These are phyloP conservation scores for Silene vulgaris DNA, from an alignment of 179 eudicot genomes.

Conservation along the genomic window DNA sequence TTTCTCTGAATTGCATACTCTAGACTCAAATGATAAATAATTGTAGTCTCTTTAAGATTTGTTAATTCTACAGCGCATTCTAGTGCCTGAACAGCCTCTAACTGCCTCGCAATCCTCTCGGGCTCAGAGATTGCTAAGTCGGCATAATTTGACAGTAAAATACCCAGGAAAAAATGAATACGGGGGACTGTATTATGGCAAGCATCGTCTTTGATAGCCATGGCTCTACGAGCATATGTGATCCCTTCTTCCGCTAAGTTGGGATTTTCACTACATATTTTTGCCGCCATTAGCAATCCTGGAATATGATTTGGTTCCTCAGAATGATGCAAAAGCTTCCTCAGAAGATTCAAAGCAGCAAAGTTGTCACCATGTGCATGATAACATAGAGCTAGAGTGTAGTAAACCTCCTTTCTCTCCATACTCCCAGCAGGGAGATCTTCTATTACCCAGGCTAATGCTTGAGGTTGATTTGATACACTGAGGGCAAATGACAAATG, in stretches of 20 bases:
- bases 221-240: conserved; percentile 55
- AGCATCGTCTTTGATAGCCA: conserved; percentile 42
- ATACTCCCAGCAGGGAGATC: conserved; percentile 68
- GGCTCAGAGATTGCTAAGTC: conserved; percentile 42
- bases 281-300: conserved; percentile 61
- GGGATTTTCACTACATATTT: conserved; percentile 53
- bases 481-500: conserved; percentile 79
- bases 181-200: conserved; percentile 49
- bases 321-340: conserved; percentile 43
- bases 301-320: conserved; percentile 47
- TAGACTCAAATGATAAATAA: conserved; percentile 57
- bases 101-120: conserved; percentile 49
- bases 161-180: conserved; percentile 51
- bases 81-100: conserved; percentile 59
- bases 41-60: conserved; percentile 34
- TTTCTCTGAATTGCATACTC: conserved; percentile 84
- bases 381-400: conserved; percentile 68
- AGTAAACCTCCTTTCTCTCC: conserved; percentile 51
- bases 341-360: conserved; percentile 57
- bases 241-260: conserved; percentile 58
- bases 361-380: conserved; percentile 54
- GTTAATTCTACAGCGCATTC: conserved; percentile 57
- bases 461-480: conserved; percentile 48
- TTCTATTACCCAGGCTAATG: conserved; percentile 68
- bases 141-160: conserved; percentile 52